These are phyloP conservation scores for Casuarina equisetifolia DNA, from an alignment of 306 rosid species.

Conservation along the genomic window DNA sequence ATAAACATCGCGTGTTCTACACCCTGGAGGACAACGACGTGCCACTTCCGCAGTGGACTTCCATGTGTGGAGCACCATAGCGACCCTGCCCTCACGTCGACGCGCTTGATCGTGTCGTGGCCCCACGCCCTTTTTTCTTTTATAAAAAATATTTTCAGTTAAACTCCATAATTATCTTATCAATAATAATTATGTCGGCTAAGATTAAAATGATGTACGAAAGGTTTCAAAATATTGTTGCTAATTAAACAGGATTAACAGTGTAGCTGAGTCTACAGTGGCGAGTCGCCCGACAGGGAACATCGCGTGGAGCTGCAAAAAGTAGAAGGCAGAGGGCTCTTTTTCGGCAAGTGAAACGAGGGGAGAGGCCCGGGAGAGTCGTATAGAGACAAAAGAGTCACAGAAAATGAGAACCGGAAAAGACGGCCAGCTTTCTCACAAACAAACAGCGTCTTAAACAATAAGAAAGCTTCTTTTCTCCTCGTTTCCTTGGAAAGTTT, in stretches of 20 bases:
- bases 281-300: not conserved
- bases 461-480: conserved; percentile 17
- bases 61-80: not conserved
- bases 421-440: conserved; percentile 49
- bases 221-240: no score
- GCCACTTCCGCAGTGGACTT: conserved; percentile 3
- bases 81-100: not conserved
- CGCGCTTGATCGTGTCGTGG: not conserved
- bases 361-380: not conserved
- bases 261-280: not conserved
- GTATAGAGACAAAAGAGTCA: conserved; percentile 22
- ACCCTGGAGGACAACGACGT: not conserved
- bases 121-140: not conserved
- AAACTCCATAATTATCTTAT: not conserved
- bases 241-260: not conserved
- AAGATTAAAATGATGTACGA: not conserved
- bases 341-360: not conserved
- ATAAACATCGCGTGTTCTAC: not conserved
- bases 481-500: conserved; percentile 6
- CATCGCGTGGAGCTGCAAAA: conserved; percentile 23
- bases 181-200: no score
- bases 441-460: conserved; percentile 26
- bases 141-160: no score
- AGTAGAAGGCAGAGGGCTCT: conserved; percentile 9
- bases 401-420: conserved; percentile 25